phyloP scores from a whole-genome alignment of 176 grass and related monocot species.

The Rhynchospora pubera region DNA sequence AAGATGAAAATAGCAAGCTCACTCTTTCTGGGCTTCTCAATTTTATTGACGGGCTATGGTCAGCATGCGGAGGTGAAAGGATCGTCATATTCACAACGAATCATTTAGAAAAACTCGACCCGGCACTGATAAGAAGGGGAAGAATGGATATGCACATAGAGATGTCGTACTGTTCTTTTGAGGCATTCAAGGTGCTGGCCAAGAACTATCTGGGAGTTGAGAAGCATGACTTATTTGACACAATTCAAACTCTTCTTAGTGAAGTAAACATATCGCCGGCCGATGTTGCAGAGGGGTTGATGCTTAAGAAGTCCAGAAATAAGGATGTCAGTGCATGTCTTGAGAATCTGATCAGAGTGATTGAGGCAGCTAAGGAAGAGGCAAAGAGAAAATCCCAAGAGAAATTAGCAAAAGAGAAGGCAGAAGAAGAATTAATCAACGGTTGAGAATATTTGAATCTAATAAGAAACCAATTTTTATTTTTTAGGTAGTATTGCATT shows the following conservation, averaged over 20 bases:
- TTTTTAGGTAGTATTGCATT: too few relatives aligned
- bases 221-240: not conserved
- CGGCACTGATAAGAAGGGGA: slow-evolving; percentile 32
- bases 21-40: slow-evolving; percentile 39
- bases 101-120: slow-evolving; percentile 31
- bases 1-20: slow-evolving; percentile 20
- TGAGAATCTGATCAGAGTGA: slow-evolving; percentile 11
- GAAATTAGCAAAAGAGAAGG: not conserved
- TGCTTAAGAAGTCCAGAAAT: not conserved
- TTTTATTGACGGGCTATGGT: slow-evolving; percentile 37
- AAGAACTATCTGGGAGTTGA: slow-evolving; percentile 26
- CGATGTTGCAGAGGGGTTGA: slow-evolving; percentile 38
- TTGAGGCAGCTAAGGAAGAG: slow-evolving; percentile 20
- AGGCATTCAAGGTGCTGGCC: slow-evolving; percentile 32
- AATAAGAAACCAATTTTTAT: too few relatives aligned
- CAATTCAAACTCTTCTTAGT: not conserved
- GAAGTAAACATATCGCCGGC: slow-evolving; percentile 32
- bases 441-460: too few relatives aligned
- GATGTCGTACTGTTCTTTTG: slow-evolving; percentile 40
- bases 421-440: not conserved
- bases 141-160: slow-evolving; percentile 51
- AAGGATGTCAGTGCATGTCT: slow-evolving; percentile 5
- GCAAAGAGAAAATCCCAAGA: not conserved
- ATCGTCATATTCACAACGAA: slow-evolving; percentile 37
- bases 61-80: slow-evolving; percentile 26